These are phyloP conservation scores for Zygoascus flipseniorum DNA, from an alignment of 805 yeast species.

Conservation along the genomic window DNA sequence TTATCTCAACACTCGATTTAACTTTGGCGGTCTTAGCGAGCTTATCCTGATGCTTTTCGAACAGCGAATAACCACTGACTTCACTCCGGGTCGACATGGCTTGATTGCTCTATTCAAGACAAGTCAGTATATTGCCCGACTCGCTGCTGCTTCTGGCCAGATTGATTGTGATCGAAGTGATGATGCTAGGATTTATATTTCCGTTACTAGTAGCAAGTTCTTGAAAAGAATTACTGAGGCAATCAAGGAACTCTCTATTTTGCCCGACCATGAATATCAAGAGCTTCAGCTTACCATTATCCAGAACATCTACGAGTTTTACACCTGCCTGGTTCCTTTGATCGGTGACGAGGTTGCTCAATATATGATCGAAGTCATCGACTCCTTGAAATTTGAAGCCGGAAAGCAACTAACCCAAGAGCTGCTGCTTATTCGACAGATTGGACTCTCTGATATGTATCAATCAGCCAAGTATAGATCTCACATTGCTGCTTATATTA, in stretches of 20 bases:
- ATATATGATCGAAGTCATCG: constrained; percentile 39
- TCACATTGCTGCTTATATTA: constrained; percentile 20
- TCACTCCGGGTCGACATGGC: constrained; percentile 4
- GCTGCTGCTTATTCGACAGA: constrained; percentile 46
- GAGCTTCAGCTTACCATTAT: constrained; percentile 46
- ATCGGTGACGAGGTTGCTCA: constrained; percentile 34
- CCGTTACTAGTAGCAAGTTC: constrained; percentile 7
- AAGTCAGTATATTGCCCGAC: constrained; percentile 10
- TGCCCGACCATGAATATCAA: constrained; percentile 6
- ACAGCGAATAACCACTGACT: constrained; percentile 2
- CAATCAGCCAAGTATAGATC: constrained; percentile 17
- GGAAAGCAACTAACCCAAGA: constrained; percentile 50
- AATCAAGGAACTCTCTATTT: constrained; percentile 6
- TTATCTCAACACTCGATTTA: constrained; percentile 20
- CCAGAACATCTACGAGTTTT: constrained; percentile 50
- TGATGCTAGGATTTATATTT: constrained; percentile 7
- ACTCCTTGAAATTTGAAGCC: constrained; percentile 49
- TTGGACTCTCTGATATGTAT: constrained; percentile 22
- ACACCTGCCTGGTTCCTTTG: constrained; percentile 35
- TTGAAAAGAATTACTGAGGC: constrained; percentile 13
- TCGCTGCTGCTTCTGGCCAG: constrained; percentile 14
- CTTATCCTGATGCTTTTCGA: constrained; percentile 12
- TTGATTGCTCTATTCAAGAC: constrained; percentile 13
- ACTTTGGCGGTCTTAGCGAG: constrained; percentile 44
- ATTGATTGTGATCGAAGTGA: constrained; percentile 15